A percentile compares a stretch with the other conserved stretches of the same genome.
These are phyloP conservation scores for Tricholoma saponaceum DNA, from an alignment of 768 basidiomycete genomes.

Conservation along the genomic window DNA sequence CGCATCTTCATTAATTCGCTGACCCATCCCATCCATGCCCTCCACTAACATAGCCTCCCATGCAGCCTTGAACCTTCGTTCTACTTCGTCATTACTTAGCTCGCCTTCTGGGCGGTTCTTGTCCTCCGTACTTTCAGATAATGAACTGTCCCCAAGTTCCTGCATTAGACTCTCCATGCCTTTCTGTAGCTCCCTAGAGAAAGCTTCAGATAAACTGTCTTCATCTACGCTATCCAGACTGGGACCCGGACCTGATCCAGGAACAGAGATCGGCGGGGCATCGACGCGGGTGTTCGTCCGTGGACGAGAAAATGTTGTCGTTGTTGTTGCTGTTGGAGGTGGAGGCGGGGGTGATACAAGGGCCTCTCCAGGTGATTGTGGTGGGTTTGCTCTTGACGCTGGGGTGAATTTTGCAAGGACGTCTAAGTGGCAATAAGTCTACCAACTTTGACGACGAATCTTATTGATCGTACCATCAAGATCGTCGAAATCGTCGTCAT, in stretches of 20 bases:
- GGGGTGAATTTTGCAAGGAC: constrained; percentile 42
- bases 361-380: constrained; percentile 6
- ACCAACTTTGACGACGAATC: not conserved
- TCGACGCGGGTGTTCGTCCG: constrained; percentile 49
- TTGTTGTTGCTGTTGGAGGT: constrained; percentile 25
- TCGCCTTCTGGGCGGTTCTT: constrained; percentile 21
- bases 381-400: constrained; percentile 3
- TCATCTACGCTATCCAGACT: constrained; percentile 29
- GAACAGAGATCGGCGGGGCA: constrained; percentile 32
- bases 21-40: constrained; percentile 44
- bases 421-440: constrained; percentile 22
- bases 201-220: constrained; percentile 36
- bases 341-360: constrained; percentile 27
- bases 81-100: constrained; percentile 28
- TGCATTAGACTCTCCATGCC: constrained; percentile 50
- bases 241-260: constrained; percentile 25
- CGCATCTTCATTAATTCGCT: constrained; percentile 8
- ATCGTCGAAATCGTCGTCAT: constrained; percentile 63
- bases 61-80: constrained; percentile 46
- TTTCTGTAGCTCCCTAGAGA: constrained; percentile 42
- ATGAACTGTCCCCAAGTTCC: constrained; percentile 35
- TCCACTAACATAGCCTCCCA: constrained; percentile 74
- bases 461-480: constrained; percentile 44
- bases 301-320: constrained; percentile 29
- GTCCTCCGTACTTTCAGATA: constrained; percentile 7